These are phyloP conservation scores for Taxillus chinensis DNA, from an alignment of 164 flowering plant species.

Conservation along the genomic window DNA sequence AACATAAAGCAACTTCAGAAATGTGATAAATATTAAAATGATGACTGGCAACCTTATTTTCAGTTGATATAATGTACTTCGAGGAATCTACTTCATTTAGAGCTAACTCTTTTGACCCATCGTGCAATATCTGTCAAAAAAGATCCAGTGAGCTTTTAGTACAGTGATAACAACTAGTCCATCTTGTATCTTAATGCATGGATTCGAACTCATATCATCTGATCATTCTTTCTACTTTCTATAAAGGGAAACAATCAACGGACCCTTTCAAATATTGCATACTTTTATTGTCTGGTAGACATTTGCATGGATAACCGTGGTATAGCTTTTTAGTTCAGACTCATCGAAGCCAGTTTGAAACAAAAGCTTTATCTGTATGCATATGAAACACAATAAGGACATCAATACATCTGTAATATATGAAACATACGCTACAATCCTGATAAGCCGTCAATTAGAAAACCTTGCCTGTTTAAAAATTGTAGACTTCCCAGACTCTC, in stretches of 20 bases:
- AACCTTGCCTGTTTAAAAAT: slow-evolving; percentile 89
- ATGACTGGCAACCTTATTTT: slow-evolving; percentile 54
- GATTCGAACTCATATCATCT: slow-evolving; percentile 1
- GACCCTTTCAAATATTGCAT: slow-evolving; percentile 83
- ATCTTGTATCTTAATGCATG: slow-evolving; percentile 4
- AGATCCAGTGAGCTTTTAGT: background rate
- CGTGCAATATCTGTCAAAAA: slow-evolving; percentile 62
- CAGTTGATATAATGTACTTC: slow-evolving; percentile 63
- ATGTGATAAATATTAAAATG: slow-evolving; percentile 7
- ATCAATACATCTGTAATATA: slow-evolving; percentile 1
- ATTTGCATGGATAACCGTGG: slow-evolving; percentile 88
- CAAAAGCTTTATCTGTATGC: slow-evolving; percentile 80
- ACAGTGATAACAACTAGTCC: slow-evolving; percentile 3
- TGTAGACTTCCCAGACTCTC: slow-evolving; percentile 97
- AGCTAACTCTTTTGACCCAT: slow-evolving; percentile 81
- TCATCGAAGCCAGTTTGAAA: slow-evolving; percentile 97
- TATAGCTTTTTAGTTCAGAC: slow-evolving; percentile 77
- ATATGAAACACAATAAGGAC: slow-evolving; percentile 2
- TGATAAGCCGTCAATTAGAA: background rate
- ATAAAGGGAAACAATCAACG: slow-evolving; percentile 75
- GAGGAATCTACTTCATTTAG: slow-evolving; percentile 55
- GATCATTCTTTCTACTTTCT: slow-evolving; percentile 11
- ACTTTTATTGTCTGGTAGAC: slow-evolving; percentile 99
- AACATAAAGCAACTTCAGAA: background rate
- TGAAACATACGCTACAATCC: background rate